Evolutionary conservation across 352 stramenopile genomes (phyloP), one percentile per base, ranked within the genome.

Genomic region (Phytophthora pluvialis): DNA sequence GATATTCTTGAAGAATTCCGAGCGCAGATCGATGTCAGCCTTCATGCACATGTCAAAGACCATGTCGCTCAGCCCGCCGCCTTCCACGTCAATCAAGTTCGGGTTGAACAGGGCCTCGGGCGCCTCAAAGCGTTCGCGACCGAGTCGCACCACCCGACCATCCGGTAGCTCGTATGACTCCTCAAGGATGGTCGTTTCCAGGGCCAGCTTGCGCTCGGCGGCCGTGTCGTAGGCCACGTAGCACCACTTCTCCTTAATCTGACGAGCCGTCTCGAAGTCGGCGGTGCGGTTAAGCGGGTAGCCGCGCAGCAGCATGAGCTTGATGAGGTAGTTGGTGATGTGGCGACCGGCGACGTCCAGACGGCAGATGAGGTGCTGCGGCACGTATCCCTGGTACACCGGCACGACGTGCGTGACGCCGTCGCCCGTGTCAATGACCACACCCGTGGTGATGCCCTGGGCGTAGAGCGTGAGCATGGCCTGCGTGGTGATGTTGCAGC

Each of bases 1-100:
- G 67, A 99, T 98, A 77, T 99, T 98, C 65, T 98, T 99, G 77
- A 99, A 99, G 46, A 99, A 98, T 54, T 98, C 96, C 5, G 84
- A 83, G 49, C 97, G 88, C 36, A 98, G 81, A 74, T 99, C 98
- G 16, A 96, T 92, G 38, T 94, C 89, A n/a, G 96, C 96, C 71
- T 98, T 97, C 82, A 98, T 95, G 78, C 98, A 99, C 83, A 98
- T 98, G 57, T 99, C 94, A 58, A 99, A 98, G 5, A 99, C 81
- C 83, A 99, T 98, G 73, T 99, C 96, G 48, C 94, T 94, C 47
- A 99, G 86, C 8, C 97, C 97, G 1, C 80, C 74, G 72, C 95
- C 93, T 77, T 99, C 97, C n/a, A 98, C 92, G 55, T 98, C 97
- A 70, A 99, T 96, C 36, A 99, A 73, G 28, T 82, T 94, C 15